A percentile compares a stretch with the other conserved stretches of the same genome.
These are phyloP conservation scores for Myriosclerotinia scirpicola DNA, from an alignment of 2,329 filamentous ascomycete genomes.

Conservation along the genomic window DNA sequence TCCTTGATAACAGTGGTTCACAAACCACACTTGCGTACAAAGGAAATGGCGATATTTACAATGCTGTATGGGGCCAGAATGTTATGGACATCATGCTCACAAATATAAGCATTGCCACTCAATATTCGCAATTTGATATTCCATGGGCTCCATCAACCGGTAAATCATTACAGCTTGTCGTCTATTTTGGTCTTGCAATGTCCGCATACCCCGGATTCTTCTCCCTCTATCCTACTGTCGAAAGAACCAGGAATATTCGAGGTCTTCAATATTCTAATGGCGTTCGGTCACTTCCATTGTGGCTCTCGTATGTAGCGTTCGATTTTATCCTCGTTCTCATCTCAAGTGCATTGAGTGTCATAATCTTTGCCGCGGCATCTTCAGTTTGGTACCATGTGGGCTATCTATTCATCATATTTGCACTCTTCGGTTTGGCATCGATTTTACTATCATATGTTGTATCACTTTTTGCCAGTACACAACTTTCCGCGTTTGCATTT, in stretches of 20 bases:
- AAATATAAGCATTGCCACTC: slow-evolving; percentile 67
- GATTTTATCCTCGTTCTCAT: slow-evolving; percentile 74
- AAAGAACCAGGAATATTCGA: slow-evolving; percentile 75
- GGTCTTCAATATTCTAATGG: slow-evolving; percentile 91
- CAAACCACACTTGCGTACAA: slow-evolving; percentile 70
- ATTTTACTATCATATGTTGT: slow-evolving; percentile 77
- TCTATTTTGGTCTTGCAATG: slow-evolving; percentile 80
- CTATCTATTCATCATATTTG: slow-evolving; percentile 79
- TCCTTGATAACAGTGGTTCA: slow-evolving; percentile 62
- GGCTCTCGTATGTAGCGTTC: slow-evolving; percentile 79
- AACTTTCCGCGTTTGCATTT: slow-evolving; percentile 82
- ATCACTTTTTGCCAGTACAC: slow-evolving; percentile 75
- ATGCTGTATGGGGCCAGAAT: slow-evolving; percentile 63
- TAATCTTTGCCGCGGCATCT: slow-evolving; percentile 64
- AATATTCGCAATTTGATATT: slow-evolving; percentile 73
- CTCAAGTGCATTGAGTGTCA: slow-evolving; percentile 63
- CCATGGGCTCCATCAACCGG: slow-evolving; percentile 69
- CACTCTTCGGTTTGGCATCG: slow-evolving; percentile 77
- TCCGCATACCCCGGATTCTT: slow-evolving; percentile 83
- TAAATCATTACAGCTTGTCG: slow-evolving; percentile 72
- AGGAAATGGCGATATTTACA: slow-evolving; percentile 59
- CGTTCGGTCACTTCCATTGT: slow-evolving; percentile 76
- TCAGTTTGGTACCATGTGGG: slow-evolving; percentile 76
- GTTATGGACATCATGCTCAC: slow-evolving; percentile 64
- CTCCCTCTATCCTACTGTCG: slow-evolving; percentile 82